Conservation (phyloP, 1,139 yeast species). For the Protomyces inundatus region DNA sequence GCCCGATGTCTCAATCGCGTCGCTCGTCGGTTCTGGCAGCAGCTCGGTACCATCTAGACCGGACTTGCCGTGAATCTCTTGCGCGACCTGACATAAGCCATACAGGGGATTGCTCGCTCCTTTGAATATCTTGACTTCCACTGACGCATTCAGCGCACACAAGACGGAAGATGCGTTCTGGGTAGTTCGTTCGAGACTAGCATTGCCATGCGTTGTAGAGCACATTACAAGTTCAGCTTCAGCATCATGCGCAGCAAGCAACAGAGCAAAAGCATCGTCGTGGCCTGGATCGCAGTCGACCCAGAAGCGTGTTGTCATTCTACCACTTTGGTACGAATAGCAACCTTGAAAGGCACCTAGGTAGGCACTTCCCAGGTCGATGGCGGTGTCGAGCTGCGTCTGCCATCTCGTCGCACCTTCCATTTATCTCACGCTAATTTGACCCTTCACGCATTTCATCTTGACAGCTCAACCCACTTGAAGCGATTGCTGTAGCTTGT, state of each 20-base stretch:
- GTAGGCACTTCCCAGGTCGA: no score
- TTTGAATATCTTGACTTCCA: constrained; percentile 55
- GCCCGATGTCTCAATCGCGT: background rate
- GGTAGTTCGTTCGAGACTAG: constrained; percentile 62
- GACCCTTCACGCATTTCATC: no score
- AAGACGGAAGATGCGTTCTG: constrained; percentile 62
- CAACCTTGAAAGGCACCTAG: no score
- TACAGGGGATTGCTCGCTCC: constrained; percentile 60
- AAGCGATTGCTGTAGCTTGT: no score
- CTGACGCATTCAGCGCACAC: constrained; percentile 51
- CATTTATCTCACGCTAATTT: no score
- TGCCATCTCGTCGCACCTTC: no score
- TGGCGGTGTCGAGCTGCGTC: no score
- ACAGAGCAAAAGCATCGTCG: constrained; percentile 77
- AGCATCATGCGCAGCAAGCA: constrained; percentile 58
- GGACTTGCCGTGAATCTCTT: constrained; percentile 63
- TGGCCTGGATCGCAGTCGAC: constrained; percentile 93
- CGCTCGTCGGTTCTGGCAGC: constrained; percentile 43
- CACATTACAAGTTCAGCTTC: constrained; percentile 61
- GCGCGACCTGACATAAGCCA: constrained; percentile 50
- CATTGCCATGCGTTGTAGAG: constrained; percentile 79
- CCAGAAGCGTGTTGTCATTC: constrained; percentile 45
- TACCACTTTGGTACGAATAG: no score
- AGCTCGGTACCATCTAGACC: constrained; percentile 71
- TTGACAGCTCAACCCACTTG: no score